These are phyloP conservation scores for Myxozyma udenii DNA, from an alignment of 805 yeast genomes.

Conservation along the genomic window DNA sequence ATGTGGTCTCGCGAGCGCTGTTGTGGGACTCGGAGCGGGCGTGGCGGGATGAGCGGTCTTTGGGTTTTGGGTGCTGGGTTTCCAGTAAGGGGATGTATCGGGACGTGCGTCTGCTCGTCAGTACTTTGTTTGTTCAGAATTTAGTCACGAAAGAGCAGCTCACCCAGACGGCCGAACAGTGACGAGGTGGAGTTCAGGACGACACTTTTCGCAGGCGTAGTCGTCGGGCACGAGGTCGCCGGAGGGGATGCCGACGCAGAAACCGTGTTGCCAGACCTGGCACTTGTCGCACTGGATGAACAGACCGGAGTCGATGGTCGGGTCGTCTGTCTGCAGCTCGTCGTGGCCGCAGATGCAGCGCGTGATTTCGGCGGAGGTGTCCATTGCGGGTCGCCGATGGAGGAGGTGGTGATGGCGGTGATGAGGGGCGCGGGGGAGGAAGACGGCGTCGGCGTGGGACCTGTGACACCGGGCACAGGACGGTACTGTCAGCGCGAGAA, in stretches of 20 bases:
- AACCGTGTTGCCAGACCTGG: conserved; percentile 97
- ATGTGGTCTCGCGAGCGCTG: background rate
- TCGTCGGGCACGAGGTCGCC: conserved; percentile 83
- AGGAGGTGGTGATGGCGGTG: background rate
- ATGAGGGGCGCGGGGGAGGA: background rate
- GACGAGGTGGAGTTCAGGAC: conserved; percentile 74
- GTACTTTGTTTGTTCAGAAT: too few relatives aligned
- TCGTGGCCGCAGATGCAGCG: conserved; percentile 56
- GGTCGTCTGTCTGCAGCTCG: conserved; percentile 42
- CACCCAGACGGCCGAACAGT: conserved; percentile 46
- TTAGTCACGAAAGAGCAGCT: conserved; percentile 3
- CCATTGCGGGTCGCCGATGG: background rate
- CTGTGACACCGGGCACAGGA: too few relatives aligned
- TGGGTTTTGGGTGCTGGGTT: conserved; percentile 14
- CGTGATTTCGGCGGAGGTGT: conserved; percentile 46
- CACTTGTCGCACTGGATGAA: conserved; percentile 95
- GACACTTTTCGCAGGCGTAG: conserved; percentile 91
- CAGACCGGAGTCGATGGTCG: conserved; percentile 84
- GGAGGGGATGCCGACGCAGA: conserved; percentile 79
- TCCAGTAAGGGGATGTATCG: conserved; percentile 48
- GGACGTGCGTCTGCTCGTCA: conserved; percentile 47
- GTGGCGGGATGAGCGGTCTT: conserved; percentile 8
- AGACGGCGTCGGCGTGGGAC: background rate
- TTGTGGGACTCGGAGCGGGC: background rate
- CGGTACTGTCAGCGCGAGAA: too few relatives aligned